These are phyloP conservation scores for Eimeria acervulina DNA, from an alignment of 169 alveolate species.

Conservation along the genomic window DNA sequence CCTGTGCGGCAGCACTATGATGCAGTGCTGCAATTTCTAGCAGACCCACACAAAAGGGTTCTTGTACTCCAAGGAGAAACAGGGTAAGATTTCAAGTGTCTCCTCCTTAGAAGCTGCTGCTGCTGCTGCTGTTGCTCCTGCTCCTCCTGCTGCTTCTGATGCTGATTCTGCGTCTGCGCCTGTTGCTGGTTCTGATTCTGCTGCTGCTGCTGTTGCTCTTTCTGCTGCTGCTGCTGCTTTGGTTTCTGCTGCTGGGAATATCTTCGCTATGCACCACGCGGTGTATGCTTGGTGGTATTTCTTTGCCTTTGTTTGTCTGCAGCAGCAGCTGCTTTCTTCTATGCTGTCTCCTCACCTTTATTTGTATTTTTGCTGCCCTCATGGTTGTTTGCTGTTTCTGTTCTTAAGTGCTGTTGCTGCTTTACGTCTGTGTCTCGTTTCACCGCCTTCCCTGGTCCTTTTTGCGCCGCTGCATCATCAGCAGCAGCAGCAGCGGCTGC, in stretches of 20 bases:
- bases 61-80: conserved; percentile 65
- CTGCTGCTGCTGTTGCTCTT: too few relatives aligned
- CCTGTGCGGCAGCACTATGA: conserved; percentile 68
- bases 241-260: too few relatives aligned
- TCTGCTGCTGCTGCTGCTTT: too few relatives aligned
- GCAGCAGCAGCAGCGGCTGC: background rate
- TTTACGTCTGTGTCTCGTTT: background rate
- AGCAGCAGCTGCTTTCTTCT: background rate
- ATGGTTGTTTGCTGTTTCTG: background rate
- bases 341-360: too few relatives aligned
- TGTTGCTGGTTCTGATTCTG: too few relatives aligned
- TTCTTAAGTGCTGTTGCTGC: background rate
- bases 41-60: background rate
- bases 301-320: background rate
- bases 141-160: too few relatives aligned
- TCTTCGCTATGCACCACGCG: too few relatives aligned
- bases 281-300: too few relatives aligned
- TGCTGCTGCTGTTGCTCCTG: too few relatives aligned
- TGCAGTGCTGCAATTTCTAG: conserved; percentile 3
- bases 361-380: background rate
- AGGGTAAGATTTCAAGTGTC: background rate
- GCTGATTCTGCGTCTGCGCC: too few relatives aligned
- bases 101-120: too few relatives aligned
- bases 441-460: background rate
- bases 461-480: background rate